Conservation (phyloP, 2,329 filamentous ascomycete genomes). For the Xylaria sp. region DNA sequence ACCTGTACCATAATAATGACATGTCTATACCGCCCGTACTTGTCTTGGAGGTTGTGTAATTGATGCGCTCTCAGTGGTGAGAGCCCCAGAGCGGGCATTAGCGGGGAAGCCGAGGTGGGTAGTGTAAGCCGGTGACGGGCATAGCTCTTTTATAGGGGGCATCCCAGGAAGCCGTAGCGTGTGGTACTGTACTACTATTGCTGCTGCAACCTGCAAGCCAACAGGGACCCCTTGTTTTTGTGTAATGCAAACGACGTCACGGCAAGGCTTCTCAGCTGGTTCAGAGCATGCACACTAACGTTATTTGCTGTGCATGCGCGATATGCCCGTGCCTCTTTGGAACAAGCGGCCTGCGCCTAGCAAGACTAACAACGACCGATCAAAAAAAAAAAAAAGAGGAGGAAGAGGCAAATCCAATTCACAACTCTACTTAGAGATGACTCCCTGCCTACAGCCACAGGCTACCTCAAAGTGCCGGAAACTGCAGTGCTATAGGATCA, state of each 20-base stretch:
- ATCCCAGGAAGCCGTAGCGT: not conserved
- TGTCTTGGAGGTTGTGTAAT: constrained; percentile 21
- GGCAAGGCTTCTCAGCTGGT: constrained; percentile 30
- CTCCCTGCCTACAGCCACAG: not conserved
- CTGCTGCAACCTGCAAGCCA: constrained; percentile 10
- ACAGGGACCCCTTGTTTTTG: constrained; percentile 11
- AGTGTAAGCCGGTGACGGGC: constrained; percentile 9
- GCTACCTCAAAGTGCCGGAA: not conserved
- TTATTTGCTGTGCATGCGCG: constrained; percentile 19
- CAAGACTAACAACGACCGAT: not conserved
- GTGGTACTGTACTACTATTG: not conserved
- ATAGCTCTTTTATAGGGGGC: not conserved
- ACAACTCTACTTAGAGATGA: not conserved
- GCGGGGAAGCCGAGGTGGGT: constrained; percentile 16
- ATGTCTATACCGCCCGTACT: too few species aligned
- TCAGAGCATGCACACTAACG: constrained; percentile 19
- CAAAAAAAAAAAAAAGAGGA: not conserved
- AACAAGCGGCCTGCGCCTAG: not conserved
- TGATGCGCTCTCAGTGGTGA: constrained; percentile 18
- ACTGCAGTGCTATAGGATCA: constrained; percentile 4
- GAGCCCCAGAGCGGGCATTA: not conserved
- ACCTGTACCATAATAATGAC: not conserved
- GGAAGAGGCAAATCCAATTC: not conserved
- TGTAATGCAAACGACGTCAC: constrained; percentile 29
- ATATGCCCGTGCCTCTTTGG: not conserved